A percentile compares a stretch with the other conserved stretches of the same genome.
These are phyloP conservation scores for Geotrichum australiense DNA, from an alignment of 1,139 yeast genomes.

Conservation along the genomic window DNA sequence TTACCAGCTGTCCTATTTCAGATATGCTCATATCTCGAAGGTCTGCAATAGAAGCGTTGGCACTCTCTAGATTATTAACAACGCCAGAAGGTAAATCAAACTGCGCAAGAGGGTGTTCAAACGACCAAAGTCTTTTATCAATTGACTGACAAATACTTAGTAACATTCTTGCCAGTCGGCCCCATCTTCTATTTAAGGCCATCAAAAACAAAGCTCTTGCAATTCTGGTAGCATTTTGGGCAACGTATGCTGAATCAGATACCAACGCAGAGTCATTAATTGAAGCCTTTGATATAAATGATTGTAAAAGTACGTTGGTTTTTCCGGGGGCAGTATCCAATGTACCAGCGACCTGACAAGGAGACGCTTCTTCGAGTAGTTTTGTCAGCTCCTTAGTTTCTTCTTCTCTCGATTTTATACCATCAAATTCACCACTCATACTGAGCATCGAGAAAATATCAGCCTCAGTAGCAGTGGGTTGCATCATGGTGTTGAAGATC, in stretches of 20 bases:
- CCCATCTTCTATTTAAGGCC: constrained; percentile 88
- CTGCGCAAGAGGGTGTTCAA: constrained; percentile 84
- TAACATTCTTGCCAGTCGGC: constrained; percentile 64
- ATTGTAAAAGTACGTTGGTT: constrained; percentile 79
- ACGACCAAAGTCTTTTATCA: constrained; percentile 80
- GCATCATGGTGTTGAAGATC: constrained; percentile 77
- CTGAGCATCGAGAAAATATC: constrained; percentile 84
- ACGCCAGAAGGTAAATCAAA: constrained; percentile 71
- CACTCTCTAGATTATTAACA: constrained; percentile 53
- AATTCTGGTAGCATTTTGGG: constrained; percentile 91
- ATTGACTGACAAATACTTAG: constrained; percentile 78
- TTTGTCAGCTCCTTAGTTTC: constrained; percentile 67
- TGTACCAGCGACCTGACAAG: constrained; percentile 80
- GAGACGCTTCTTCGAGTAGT: constrained; percentile 47
- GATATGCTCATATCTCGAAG: constrained; percentile 65
- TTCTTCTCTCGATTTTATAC: constrained; percentile 81
- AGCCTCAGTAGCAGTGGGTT: constrained; percentile 84
- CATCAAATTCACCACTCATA: constrained; percentile 92
- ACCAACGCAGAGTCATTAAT: constrained; percentile 73
- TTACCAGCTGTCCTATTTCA: constrained; percentile 86
- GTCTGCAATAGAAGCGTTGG: constrained; percentile 61
- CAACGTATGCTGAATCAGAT: constrained; percentile 88
- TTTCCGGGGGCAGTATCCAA: constrained; percentile 75
- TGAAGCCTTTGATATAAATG: constrained; percentile 70
- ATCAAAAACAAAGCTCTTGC: constrained; percentile 83